Conservation (phyloP, 2,329 filamentous ascomycete species). For the Diaporthe sp. region DNA sequence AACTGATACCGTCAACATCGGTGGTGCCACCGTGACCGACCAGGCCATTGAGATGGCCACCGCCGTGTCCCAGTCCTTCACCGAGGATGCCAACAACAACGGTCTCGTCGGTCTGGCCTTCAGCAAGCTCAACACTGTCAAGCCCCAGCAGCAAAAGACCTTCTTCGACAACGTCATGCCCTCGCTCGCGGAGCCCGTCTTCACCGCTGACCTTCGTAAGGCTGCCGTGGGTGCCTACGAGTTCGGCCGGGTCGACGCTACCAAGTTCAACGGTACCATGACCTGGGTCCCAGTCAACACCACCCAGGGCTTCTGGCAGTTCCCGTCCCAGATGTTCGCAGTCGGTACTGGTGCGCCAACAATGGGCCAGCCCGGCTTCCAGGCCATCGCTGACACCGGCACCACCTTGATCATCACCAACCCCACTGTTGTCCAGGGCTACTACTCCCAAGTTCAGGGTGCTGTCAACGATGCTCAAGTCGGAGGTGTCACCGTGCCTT, state of each 20-base stretch:
- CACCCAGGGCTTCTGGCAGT: constrained; percentile 77
- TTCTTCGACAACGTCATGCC: constrained; percentile 79
- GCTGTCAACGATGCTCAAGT: constrained; percentile 55
- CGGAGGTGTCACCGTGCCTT: constrained; percentile 63
- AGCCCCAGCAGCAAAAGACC: constrained; percentile 74
- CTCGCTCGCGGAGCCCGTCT: constrained; percentile 74
- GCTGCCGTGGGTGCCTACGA: constrained; percentile 76
- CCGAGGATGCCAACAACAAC: constrained; percentile 71
- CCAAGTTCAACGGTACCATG: constrained; percentile 74
- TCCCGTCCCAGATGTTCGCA: constrained; percentile 68
- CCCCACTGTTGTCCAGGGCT: constrained; percentile 61
- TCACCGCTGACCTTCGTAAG: constrained; percentile 78
- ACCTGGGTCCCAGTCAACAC: constrained; percentile 73
- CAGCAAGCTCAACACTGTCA: constrained; percentile 73
- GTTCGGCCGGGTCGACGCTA: constrained; percentile 77
- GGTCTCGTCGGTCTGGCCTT: constrained; percentile 80
- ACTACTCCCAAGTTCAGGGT: constrained; percentile 62
- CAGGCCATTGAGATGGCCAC: constrained; percentile 79
- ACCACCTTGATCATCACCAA: constrained; percentile 75
- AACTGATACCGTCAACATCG: constrained; percentile 76
- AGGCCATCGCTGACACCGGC: constrained; percentile 70
- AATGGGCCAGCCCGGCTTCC: constrained; percentile 52
- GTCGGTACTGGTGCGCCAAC: constrained; percentile 61
- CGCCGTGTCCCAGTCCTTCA: constrained; percentile 69
- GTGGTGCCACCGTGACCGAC: constrained; percentile 70